These are phyloP conservation scores for Aspergillus tanneri DNA, from an alignment of 2,329 filamentous ascomycete genomes.

Conservation along the genomic window DNA sequence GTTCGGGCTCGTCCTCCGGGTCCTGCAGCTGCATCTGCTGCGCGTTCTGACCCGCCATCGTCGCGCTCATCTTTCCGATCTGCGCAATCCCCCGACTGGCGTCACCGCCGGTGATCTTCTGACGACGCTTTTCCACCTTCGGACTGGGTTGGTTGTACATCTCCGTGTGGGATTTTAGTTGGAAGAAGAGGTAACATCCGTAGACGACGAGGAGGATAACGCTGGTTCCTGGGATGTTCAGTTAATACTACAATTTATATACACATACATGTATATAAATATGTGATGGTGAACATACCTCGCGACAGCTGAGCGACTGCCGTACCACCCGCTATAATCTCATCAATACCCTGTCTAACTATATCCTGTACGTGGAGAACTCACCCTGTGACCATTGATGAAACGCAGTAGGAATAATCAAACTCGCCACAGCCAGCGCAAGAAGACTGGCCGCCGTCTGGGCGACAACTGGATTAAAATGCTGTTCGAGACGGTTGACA, in stretches of 20 bases:
- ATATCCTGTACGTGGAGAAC: constrained; percentile 5
- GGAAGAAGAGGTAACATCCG: constrained; percentile 80
- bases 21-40: constrained; percentile 50
- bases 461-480: constrained; percentile 88
- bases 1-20: constrained; percentile 69
- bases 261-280: too few relatives aligned
- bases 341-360: too few relatives aligned
- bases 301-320: constrained; percentile 35
- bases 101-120: constrained; percentile 52
- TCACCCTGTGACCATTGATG: constrained; percentile 53
- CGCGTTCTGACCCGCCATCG: constrained; percentile 52
- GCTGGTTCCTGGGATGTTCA: constrained; percentile 47
- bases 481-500: constrained; percentile 73
- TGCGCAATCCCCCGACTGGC: constrained; percentile 51
- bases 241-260: background rate
- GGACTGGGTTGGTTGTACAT: constrained; percentile 79
- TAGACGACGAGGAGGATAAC: constrained; percentile 85
- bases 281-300: too few relatives aligned
- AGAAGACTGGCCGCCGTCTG: constrained; percentile 83
- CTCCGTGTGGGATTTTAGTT: constrained; percentile 77
- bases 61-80: constrained; percentile 54
- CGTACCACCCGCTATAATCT: constrained; percentile 28
- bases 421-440: constrained; percentile 71
- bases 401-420: constrained; percentile 91
- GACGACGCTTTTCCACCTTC: constrained; percentile 65